Conservation (phyloP, 23 red algal species). For the Porphyridium purpureum region DNA sequence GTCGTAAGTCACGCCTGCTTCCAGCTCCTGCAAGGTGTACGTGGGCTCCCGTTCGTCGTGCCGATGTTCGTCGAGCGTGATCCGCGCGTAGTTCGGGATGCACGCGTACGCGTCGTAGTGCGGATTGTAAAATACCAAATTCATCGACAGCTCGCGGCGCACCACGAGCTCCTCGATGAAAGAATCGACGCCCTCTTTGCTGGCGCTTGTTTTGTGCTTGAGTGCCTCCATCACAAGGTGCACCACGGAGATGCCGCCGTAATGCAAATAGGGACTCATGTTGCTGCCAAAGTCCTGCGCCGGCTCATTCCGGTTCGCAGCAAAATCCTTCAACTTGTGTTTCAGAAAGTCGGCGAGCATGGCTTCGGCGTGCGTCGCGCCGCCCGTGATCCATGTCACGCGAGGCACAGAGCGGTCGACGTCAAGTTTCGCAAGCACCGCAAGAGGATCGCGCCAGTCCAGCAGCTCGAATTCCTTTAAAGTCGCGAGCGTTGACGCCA, state of each 20-base stretch:
- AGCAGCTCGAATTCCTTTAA: conserved; percentile 3
- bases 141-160: conserved; percentile 74
- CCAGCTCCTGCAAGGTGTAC: conserved; percentile 58
- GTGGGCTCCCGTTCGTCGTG: conserved; percentile 39
- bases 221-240: conserved; percentile 32
- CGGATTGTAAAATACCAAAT: conserved; percentile 59
- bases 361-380: conserved; percentile 30
- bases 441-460: conserved; percentile 2
- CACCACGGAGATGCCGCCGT: conserved; percentile 69
- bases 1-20: conserved; percentile 46
- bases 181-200: conserved; percentile 24
- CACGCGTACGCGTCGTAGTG: conserved; percentile 52
- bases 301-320: conserved; percentile 56
- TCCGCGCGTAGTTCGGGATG: conserved; percentile 40
- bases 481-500: too few species aligned
- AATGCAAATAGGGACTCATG: conserved; percentile 75
- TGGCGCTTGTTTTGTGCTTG: background rate
- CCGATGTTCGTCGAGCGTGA: conserved; percentile 35
- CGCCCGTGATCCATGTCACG: conserved; percentile 51
- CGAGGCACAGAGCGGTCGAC: conserved; percentile 39
- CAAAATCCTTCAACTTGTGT: conserved; percentile 21
- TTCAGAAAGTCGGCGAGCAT: conserved; percentile 34
- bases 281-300: conserved; percentile 27
- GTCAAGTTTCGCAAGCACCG: conserved; percentile 4
- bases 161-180: conserved; percentile 97